Percentiles rank a stretch among this genome's conserved stretches.
Evolutionary conservation across 2,329 filamentous ascomycete genomes (phyloP).

Genomic region (Aspergillus felis): DNA sequence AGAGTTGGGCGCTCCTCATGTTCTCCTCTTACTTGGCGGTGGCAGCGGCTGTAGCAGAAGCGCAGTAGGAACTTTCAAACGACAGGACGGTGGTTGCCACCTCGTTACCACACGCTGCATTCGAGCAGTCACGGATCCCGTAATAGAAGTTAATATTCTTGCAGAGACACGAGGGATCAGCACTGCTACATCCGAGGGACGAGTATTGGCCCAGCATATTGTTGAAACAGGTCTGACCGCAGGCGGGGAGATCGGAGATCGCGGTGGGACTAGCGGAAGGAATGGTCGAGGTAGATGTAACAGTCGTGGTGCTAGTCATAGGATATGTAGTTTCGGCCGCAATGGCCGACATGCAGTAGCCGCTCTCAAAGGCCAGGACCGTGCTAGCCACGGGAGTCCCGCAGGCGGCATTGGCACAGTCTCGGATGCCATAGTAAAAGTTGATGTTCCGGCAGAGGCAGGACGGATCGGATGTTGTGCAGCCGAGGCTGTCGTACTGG

Average conservation of each 20-base stretch:
- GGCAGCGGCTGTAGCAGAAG: neutral
- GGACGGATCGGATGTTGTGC: neutral
- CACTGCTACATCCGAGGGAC: neutral
- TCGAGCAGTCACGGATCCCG: conserved; percentile 2
- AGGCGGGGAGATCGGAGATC: neutral
- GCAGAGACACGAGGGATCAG: neutral
- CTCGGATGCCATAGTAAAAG: conserved; percentile 3
- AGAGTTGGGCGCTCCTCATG: no score
- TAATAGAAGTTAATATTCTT: conserved; percentile 3
- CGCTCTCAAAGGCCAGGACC: neutral
- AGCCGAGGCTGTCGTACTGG: conserved; percentile 1
- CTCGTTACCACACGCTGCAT: neutral
- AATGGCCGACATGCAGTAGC: neutral
- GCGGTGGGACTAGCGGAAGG: neutral
- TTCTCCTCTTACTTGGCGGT: neutral
- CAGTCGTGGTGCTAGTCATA: neutral
- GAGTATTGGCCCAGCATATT: conserved; percentile 1
- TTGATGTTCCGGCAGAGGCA: conserved; percentile 1
- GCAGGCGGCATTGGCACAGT: conserved; percentile 1
- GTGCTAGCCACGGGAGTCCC: neutral
- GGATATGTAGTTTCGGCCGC: neutral
- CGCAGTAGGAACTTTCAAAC: conserved; percentile 1
- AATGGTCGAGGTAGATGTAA: neutral
- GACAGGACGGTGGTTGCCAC: neutral
- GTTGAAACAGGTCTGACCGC: conserved; percentile 1